Base-by-base conservation (phyloP, 306 rosid genomes). In the Cicer arietinum region DNA sequence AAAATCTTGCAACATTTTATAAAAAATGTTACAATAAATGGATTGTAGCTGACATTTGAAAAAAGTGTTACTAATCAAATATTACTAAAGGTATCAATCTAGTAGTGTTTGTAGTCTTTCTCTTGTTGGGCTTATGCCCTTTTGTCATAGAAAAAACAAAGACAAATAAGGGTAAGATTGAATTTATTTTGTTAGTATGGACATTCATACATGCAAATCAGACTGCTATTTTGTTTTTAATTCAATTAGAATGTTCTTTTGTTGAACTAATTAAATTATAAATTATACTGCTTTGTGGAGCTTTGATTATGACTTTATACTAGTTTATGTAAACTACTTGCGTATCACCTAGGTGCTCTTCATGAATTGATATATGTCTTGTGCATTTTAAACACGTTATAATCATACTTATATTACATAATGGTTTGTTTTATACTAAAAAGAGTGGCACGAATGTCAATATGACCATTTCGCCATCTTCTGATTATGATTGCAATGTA, bases 381-480 rank as follows among this genome's bases (percentile, higher is more conserved):
- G 16, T n/a, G 37, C 71, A 59, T 78, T 78, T 48, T 39, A 69
- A 78, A 78, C 77, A 48, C 76, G 74, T 43, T 8, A 43, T 43
- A 43, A 6, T 67, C 59, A 77, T 79, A 43, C 43, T 60, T 37
- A 69, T 7, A 16, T 20, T 20, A 12, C 10, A 4, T 50, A 50
- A 60, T 35, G 16, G 2, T 76, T 20, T 41, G 46, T 52, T 9
- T 61, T 42, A 69, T 58, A 30, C 30, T 41, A 11, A 39, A 16
- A 16, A 41, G 46, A 52, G 41, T 59, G 82, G 52, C 37, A 30
- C 45, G 52, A 69, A 79, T 69, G 75, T 83, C 58, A 20, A 52
- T 30, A 30, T 37, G 71, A 66, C 70, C 57, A 50, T 59, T 74
- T 74, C 52, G 18, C 54, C 72, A 51, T 77, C 75, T n/a, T 72